Conservation (phyloP, 78 protist genomes). For the Chrysochromulina parva region DNA sequence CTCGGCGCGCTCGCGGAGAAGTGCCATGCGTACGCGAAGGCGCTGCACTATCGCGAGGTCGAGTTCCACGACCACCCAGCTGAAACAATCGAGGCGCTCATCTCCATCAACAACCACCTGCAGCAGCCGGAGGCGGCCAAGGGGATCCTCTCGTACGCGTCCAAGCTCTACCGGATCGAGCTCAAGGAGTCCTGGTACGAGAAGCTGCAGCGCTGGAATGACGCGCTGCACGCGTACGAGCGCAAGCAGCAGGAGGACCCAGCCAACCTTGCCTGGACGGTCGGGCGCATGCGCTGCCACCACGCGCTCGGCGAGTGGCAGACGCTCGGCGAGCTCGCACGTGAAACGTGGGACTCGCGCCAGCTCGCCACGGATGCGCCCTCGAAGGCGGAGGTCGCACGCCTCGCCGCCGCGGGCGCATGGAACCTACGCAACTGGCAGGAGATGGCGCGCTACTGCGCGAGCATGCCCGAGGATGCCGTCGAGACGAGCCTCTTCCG, state of each 20-base stretch:
- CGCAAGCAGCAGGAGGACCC: conserved; percentile 63
- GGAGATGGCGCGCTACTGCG: conserved; percentile 56
- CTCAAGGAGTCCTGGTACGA: conserved; percentile 91
- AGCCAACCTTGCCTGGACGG: background rate
- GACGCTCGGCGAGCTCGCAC: conserved; percentile 52
- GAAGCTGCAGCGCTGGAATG: conserved; percentile 93
- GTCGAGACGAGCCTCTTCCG: conserved; percentile 55
- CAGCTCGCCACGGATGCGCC: background rate
- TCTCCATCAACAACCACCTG: conserved; percentile 88
- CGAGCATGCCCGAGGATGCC: conserved; percentile 57
- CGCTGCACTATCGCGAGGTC: conserved; percentile 88
- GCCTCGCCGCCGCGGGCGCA: conserved; percentile 89
- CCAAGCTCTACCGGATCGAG: conserved; percentile 42
- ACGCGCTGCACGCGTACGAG: conserved; percentile 86
- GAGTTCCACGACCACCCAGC: conserved; percentile 64
- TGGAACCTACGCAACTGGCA: conserved; percentile 82
- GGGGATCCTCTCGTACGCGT: conserved; percentile 71
- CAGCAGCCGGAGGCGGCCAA: conserved; percentile 94
- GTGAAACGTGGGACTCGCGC: conserved; percentile 57
- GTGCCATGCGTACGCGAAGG: conserved; percentile 97
- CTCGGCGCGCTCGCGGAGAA: conserved; percentile 87
- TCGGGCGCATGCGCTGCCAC: conserved; percentile 92
- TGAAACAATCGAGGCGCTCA: conserved; percentile 80
- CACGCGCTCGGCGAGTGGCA: conserved; percentile 93
- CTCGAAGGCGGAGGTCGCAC: conserved; percentile 65